A percentile compares a stretch with the other conserved stretches of the same genome.
These are phyloP conservation scores for Thozetella sp. DNA, from an alignment of 495 filamentous ascomycete genomes.

Conservation along the genomic window DNA sequence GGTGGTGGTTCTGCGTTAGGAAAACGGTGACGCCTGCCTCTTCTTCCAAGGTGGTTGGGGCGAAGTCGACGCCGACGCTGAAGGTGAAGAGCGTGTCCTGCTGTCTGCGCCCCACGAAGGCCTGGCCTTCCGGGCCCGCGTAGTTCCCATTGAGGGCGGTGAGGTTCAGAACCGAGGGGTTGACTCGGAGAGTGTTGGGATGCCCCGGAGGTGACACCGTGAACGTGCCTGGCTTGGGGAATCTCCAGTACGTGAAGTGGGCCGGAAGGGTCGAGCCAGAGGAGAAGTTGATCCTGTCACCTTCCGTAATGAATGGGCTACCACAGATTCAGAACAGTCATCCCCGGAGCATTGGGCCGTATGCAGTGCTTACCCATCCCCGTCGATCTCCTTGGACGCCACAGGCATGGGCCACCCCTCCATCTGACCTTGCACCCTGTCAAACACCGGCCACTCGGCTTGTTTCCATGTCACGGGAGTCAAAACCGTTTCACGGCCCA, in stretches of 20 bases:
- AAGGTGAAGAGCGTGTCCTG: conserved; percentile 52
- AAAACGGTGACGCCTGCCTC: conserved; percentile 49
- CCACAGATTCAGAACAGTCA: conserved; percentile 8
- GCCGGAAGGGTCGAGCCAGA: conserved; percentile 33
- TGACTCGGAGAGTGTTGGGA: conserved; percentile 38
- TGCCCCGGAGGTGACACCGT: conserved; percentile 34
- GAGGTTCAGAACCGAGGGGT: conserved; percentile 45
- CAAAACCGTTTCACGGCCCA: conserved; percentile 63
- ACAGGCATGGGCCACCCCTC: conserved; percentile 41
- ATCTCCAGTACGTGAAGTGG: conserved; percentile 53
- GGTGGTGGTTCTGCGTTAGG: conserved; percentile 53
- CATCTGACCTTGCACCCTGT: conserved; percentile 45
- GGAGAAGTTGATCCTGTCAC: conserved; percentile 41
- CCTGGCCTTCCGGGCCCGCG: conserved; percentile 39
- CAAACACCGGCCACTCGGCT: conserved; percentile 38
- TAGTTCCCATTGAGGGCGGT: conserved; percentile 47
- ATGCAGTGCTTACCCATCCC: conserved; percentile 28
- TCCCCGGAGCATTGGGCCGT: not conserved
- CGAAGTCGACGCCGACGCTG: conserved; percentile 40
- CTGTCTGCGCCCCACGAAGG: conserved; percentile 48
- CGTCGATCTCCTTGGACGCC: conserved; percentile 22
- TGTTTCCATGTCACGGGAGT: conserved; percentile 51
- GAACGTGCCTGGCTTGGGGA: conserved; percentile 37
- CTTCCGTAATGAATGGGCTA: conserved; percentile 35
- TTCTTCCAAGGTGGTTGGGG: conserved; percentile 28